A percentile compares a stretch with the other conserved stretches of the same genome.
Conservation (phyloP, 1,284 basidiomycete species). For the Pyrrhoderma noxium region DNA sequence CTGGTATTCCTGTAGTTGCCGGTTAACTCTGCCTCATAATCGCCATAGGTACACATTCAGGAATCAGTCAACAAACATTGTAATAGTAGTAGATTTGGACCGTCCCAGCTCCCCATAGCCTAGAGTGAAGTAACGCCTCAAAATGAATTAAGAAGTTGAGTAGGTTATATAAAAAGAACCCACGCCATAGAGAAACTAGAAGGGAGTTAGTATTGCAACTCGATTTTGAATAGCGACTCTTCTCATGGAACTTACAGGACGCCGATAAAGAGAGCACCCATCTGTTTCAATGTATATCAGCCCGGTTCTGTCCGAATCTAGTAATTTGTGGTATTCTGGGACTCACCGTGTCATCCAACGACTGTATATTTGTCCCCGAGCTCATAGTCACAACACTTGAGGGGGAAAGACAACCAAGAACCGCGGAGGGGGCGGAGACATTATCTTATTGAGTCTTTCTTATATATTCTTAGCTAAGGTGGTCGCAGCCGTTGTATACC, state of each 20-base stretch:
- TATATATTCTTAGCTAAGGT: too few relatives aligned
- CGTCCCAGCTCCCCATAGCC: slow-evolving; percentile 4
- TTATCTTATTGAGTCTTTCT: too few relatives aligned
- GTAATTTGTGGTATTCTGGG: too few relatives aligned
- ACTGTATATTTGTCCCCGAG: too few relatives aligned
- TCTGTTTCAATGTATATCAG: too few relatives aligned
- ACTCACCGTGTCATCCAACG: too few relatives aligned
- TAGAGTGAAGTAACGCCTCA: not conserved
- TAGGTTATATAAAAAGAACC: not conserved
- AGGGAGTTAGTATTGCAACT: not conserved
- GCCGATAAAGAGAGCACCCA: slow-evolving; percentile 12
- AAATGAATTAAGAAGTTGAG: not conserved
- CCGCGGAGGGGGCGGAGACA: too few relatives aligned
- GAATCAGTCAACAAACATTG: slow-evolving; percentile 10
- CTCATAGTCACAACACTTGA: too few relatives aligned
- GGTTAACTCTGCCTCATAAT: slow-evolving; percentile 5
- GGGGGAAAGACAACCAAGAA: too few relatives aligned
- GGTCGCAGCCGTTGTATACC: too few relatives aligned
- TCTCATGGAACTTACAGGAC: slow-evolving; percentile 10
- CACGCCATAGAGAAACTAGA: slow-evolving; percentile 13
- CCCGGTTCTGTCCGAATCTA: too few relatives aligned
- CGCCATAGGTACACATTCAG: slow-evolving; percentile 10
- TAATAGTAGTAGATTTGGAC: slow-evolving; percentile 15
- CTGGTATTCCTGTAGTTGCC: not conserved
- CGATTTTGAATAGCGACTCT: not conserved